A percentile compares a stretch with the other conserved stretches of the same genome.
These are phyloP conservation scores for Sisymbrium altissimum DNA, from an alignment of 345 rosid species.

Conservation along the genomic window DNA sequence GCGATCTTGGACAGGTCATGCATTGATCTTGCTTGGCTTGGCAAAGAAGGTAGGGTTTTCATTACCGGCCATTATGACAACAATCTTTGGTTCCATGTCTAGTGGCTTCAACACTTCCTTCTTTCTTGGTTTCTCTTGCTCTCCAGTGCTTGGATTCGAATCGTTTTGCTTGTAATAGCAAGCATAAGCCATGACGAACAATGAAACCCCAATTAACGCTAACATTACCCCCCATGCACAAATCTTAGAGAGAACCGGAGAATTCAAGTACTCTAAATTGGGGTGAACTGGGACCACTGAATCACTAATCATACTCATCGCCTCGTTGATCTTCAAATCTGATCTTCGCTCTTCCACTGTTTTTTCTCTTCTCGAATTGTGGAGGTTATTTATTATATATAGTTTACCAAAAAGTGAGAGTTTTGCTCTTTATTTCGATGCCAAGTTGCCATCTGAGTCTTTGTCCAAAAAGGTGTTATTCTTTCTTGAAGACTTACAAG, in stretches of 20 bases:
- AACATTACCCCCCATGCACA: slow-evolving; percentile 51
- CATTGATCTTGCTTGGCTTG: slow-evolving; percentile 35
- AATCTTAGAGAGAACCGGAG: slow-evolving; percentile 52
- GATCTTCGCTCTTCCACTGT: background rate
- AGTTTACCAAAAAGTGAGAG: slow-evolving; percentile 25
- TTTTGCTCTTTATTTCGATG: slow-evolving; percentile 17
- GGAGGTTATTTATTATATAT: slow-evolving; percentile 29
- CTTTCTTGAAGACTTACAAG: slow-evolving; percentile 37
- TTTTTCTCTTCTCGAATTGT: background rate
- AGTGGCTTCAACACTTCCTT: slow-evolving; percentile 21
- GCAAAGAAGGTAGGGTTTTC: slow-evolving; percentile 57
- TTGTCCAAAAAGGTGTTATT: slow-evolving; percentile 24
- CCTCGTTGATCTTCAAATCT: slow-evolving; percentile 4
- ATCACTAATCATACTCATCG: slow-evolving; percentile 44
- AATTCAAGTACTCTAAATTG: slow-evolving; percentile 32
- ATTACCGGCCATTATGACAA: slow-evolving; percentile 71
- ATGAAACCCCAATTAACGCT: slow-evolving; percentile 40
- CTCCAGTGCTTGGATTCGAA: slow-evolving; percentile 9
- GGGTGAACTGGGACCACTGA: slow-evolving; percentile 10
- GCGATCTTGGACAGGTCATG: slow-evolving; percentile 4
- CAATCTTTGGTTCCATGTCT: slow-evolving; percentile 67
- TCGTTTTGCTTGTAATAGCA: slow-evolving; percentile 8
- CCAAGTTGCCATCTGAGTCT: slow-evolving; percentile 33
- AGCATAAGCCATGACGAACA: slow-evolving; percentile 50
- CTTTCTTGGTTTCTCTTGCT: slow-evolving; percentile 21